Base-by-base conservation (phyloP, 768 basidiomycete genomes). In the Psilocybe cubensis region DNA sequence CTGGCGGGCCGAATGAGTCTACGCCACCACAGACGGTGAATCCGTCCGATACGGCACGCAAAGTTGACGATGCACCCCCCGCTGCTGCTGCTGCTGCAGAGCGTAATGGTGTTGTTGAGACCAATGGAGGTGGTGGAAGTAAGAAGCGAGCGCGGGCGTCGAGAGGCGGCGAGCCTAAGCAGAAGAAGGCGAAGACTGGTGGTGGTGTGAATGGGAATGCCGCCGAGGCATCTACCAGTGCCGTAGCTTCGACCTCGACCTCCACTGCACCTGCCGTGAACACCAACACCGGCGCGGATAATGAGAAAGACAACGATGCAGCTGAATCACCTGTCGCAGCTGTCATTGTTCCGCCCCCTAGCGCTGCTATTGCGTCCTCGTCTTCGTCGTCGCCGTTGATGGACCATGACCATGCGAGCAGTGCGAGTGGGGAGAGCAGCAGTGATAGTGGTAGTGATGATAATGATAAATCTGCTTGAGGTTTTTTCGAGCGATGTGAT, bases 91-190 rank as follows among this genome's bases (percentile, higher is more conserved):
- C 52, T 0, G 42, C 57, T 2, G 50, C 56, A 3, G 59, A 33
- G 28, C 56, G 52, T 25, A 55, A 56, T 41, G 64, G 57, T 33
- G 50, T 51, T 33, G 50, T 51, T 40, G 63, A 61, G 17, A 54
- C 64, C 2, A 59, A 59, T 42, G 66, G 57, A 23, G 53, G 58
- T 6, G 44, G 45, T 9, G 59, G 46, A 12, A 54, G 38, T 18
- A 74, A 69, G 59, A 73, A 71, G 45, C 58, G 71, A 9, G 25
- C 67, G 8, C 63, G 69, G 31, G 58, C 60, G n/a, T 55, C 66
- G 12, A 74, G 72, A 60, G 66, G 57, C 47, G 69, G 70, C 14
- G 75, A 75, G 31, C 54, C 64, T 17, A 71, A 66, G 57, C 12
- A 68, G 18, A 75, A 75, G 65, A 75, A 70, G 58, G 48, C 64